Conservation (phyloP, 2,329 filamentous ascomycete genomes). For the Penicillium expansum region DNA sequence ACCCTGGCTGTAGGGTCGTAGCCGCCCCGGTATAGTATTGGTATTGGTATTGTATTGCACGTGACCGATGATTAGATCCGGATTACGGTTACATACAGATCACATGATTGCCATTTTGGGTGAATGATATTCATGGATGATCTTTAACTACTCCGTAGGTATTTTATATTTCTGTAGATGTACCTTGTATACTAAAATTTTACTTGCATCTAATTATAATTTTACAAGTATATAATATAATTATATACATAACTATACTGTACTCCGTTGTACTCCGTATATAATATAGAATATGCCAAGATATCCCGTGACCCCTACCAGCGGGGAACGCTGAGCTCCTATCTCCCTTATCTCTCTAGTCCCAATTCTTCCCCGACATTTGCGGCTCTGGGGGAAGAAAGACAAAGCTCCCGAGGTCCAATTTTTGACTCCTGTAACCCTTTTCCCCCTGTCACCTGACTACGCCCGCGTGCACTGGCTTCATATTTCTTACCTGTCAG, state of each 20-base stretch:
- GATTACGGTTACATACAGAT: neutral
- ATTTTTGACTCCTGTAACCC: slow-evolving; percentile 7
- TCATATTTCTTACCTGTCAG: slow-evolving; percentile 3
- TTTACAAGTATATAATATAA: too few species aligned
- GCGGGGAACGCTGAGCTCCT: neutral
- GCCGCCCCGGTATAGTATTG: slow-evolving; percentile 10
- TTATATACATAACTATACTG: too few species aligned
- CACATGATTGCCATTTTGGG: neutral
- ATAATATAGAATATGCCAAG: slow-evolving; percentile 1
- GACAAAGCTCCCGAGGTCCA: slow-evolving; percentile 4
- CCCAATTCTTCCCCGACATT: slow-evolving; percentile 8
- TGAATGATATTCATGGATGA: too few species aligned
- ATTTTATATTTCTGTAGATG: too few species aligned
- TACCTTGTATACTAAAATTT: too few species aligned
- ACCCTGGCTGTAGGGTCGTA: slow-evolving; percentile 25
- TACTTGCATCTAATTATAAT: too few species aligned
- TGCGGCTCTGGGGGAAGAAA: slow-evolving; percentile 10
- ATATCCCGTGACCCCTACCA: slow-evolving; percentile 2
- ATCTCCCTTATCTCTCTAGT: slow-evolving; percentile 7
- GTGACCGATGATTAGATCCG: neutral
- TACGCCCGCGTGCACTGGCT: neutral
- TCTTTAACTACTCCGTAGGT: too few species aligned
- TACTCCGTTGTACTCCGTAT: too few species aligned
- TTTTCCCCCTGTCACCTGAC: slow-evolving; percentile 9
- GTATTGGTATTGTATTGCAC: neutral